Conservation (phyloP, 2,329 filamentous ascomycete genomes). For the Aspergillus thermomutatus region DNA sequence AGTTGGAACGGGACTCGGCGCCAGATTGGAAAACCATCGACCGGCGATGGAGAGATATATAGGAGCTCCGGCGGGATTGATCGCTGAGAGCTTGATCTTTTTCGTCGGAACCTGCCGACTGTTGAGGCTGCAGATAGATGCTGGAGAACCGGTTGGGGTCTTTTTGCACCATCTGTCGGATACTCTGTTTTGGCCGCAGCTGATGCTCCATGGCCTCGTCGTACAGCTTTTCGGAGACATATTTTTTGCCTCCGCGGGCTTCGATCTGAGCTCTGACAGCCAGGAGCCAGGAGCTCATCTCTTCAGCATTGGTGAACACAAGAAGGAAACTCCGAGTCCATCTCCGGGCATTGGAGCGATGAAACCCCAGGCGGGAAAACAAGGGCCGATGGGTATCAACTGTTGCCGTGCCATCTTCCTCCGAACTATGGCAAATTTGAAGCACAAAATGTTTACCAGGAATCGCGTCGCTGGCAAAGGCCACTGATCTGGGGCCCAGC, state of each 20-base stretch:
- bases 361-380: conserved; percentile 40
- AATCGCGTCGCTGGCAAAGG: conserved; percentile 49
- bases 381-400: conserved; percentile 33
- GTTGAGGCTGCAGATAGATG: conserved; percentile 27
- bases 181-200: conserved; percentile 26
- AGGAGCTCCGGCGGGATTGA: conserved; percentile 28
- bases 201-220: conserved; percentile 26
- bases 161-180: conserved; percentile 33
- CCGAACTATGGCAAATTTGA: conserved; percentile 41
- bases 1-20: conserved; percentile 27
- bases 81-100: conserved; percentile 21
- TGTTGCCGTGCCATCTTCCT: conserved; percentile 25
- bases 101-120: conserved; percentile 20
- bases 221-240: conserved; percentile 35
- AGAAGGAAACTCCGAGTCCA: conserved; percentile 41
- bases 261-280: conserved; percentile 46
- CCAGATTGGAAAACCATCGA: conserved; percentile 19
- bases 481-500: conserved; percentile 44
- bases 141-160: conserved; percentile 33
- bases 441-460: conserved; percentile 49
- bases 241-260: conserved; percentile 43
- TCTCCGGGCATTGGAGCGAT: conserved; percentile 31
- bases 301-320: conserved; percentile 42
- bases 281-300: conserved; percentile 46
- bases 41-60: conserved; percentile 27